Evolutionary conservation across 2,329 filamentous ascomycete species (phyloP).

Genomic region (Plenodomus biglobosus): DNA sequence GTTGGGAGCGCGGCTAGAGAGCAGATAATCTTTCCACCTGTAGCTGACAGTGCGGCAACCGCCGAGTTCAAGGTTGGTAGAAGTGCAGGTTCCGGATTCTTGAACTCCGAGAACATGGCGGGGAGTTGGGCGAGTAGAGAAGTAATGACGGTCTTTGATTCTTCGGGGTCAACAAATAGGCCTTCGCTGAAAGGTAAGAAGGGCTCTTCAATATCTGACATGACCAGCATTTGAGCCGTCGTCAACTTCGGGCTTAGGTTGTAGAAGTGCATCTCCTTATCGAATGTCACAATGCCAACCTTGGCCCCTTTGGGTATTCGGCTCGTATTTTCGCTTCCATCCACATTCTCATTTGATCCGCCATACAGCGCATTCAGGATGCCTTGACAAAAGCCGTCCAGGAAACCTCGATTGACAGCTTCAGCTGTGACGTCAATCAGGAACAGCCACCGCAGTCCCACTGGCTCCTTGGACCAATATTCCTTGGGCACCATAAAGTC

Average conservation of each 20-base stretch:
- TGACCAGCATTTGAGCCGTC: slow-evolving; percentile 95
- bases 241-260: slow-evolving; percentile 81
- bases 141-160: slow-evolving; percentile 83
- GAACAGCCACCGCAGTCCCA: slow-evolving; percentile 85
- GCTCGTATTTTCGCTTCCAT: slow-evolving; percentile 55
- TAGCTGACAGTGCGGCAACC: slow-evolving; percentile 77
- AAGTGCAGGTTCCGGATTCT: slow-evolving; percentile 87
- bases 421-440: slow-evolving; percentile 92
- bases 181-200: slow-evolving; percentile 91
- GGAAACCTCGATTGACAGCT: slow-evolving; percentile 83
- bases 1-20: slow-evolving; percentile 86
- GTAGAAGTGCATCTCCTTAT: slow-evolving; percentile 97
- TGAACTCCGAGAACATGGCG: slow-evolving; percentile 80
- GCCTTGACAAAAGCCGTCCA: slow-evolving; percentile 88
- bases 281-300: slow-evolving; percentile 92
- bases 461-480: slow-evolving; percentile 95
- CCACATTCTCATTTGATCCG: slow-evolving; percentile 49
- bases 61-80: slow-evolving; percentile 82
- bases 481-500: slow-evolving; percentile 97
- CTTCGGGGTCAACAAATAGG: slow-evolving; percentile 90
- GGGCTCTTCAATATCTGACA: slow-evolving; percentile 95
- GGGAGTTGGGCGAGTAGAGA: slow-evolving; percentile 84
- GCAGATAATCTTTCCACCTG: slow-evolving; percentile 90
- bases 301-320: slow-evolving; percentile 76
- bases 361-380: slow-evolving; percentile 84